Percentiles rank a stretch among this genome's conserved stretches.
These are phyloP conservation scores for Quercus suber DNA, from an alignment of 306 rosid species.

Conservation along the genomic window DNA sequence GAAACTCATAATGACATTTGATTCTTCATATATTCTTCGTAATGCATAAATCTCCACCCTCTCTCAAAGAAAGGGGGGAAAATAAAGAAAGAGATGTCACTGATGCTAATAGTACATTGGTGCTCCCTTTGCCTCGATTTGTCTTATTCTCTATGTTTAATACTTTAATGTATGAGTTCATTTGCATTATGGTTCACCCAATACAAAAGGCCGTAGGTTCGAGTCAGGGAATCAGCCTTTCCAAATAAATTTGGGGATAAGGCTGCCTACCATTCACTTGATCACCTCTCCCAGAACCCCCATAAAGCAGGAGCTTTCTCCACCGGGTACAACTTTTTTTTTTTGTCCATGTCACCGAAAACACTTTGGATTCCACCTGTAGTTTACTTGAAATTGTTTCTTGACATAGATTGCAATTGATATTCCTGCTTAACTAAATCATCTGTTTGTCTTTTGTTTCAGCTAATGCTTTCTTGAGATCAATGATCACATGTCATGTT, in stretches of 20 bases:
- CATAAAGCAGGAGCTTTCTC: no score
- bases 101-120: not conserved
- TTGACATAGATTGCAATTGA: not conserved
- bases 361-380: not conserved
- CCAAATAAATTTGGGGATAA: no score
- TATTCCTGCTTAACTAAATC: not conserved
- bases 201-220: no score
- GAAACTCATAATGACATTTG: constrained; percentile 15
- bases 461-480: not conserved
- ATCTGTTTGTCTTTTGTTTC: not conserved
- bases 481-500: not conserved
- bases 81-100: not conserved
- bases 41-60: not conserved
- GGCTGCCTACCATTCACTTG: no score
- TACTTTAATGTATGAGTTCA: not conserved
- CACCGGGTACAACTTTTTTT: no score
- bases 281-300: no score
- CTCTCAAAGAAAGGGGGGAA: not conserved
- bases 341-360: not conserved
- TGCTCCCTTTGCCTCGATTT: not conserved
- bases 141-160: not conserved
- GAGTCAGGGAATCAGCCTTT: no score
- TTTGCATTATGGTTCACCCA: not conserved
- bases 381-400: not conserved
- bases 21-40: constrained; percentile 3